Evolutionary conservation across 2,329 filamentous ascomycete genomes (phyloP).

Genomic region (Alternaria sp.): DNA sequence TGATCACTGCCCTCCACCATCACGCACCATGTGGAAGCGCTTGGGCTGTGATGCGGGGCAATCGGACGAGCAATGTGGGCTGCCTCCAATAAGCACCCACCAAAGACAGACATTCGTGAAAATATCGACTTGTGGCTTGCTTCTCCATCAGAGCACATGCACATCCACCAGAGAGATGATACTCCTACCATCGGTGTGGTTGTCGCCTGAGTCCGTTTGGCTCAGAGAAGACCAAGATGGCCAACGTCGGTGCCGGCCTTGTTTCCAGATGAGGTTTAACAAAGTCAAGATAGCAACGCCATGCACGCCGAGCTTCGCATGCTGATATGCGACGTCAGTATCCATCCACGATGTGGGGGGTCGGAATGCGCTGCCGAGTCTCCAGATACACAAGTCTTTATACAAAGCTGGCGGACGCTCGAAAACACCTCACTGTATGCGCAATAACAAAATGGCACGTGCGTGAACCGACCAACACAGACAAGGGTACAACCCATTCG

Average conservation of each 20-base stretch:
- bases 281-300: conserved; percentile 7
- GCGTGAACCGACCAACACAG: neutral
- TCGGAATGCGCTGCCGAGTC: conserved; percentile 18
- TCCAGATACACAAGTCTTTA: neutral
- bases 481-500: conserved; percentile 2
- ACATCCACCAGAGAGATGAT: conserved; percentile 1
- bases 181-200: neutral
- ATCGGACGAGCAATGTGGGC: neutral
- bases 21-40: neutral
- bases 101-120: conserved; percentile 3
- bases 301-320: neutral
- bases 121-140: conserved; percentile 19
- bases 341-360: conserved; percentile 1
- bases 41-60: conserved; percentile 22
- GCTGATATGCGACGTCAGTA: neutral
- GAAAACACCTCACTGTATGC: neutral
- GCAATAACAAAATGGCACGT: neutral
- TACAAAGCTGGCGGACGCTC: neutral
- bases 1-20: conserved; percentile 7
- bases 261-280: conserved; percentile 33
- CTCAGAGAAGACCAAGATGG: neutral
- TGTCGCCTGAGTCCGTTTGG: neutral
- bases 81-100: conserved; percentile 15
- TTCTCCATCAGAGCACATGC: conserved; percentile 18
- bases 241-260: conserved; percentile 26